A percentile compares a stretch with the other conserved stretches of the same genome.
Conservation (phyloP, 2,329 filamentous ascomycete species). For the Bretziella fagacearum region DNA sequence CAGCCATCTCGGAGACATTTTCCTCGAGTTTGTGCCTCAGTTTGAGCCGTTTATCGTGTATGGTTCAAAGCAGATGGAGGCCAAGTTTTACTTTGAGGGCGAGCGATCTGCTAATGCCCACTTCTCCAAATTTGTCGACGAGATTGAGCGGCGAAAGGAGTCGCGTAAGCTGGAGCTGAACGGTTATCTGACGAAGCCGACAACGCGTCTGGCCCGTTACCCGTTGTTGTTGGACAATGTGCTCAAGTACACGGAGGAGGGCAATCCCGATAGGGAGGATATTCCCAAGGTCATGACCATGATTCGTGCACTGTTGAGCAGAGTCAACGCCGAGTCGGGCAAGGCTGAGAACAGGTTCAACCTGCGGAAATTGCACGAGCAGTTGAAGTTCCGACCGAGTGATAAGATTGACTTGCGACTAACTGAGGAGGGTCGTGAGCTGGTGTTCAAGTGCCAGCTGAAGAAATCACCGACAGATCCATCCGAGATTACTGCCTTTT, state of each 20-base stretch:
- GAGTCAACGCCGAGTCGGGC: slow-evolving; percentile 87
- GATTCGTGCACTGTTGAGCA: slow-evolving; percentile 72
- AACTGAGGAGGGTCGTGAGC: slow-evolving; percentile 79
- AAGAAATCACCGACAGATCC: slow-evolving; percentile 85
- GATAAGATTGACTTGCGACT: slow-evolving; percentile 88
- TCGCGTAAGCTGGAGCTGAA: slow-evolving; percentile 94
- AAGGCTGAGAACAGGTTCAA: slow-evolving; percentile 98
- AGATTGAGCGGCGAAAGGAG: slow-evolving; percentile 89
- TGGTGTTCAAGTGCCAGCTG: slow-evolving; percentile 85
- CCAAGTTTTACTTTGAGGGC: slow-evolving; percentile 95
- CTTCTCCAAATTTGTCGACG: slow-evolving; percentile 85
- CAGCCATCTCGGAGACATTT: slow-evolving; percentile 79
- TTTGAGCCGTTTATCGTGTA: slow-evolving; percentile 96
- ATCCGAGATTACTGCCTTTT: slow-evolving; percentile 79
- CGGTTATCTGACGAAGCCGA: slow-evolving; percentile 94
- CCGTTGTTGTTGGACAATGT: slow-evolving; percentile 83
- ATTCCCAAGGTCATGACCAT: slow-evolving; percentile 75
- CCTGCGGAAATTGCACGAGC: slow-evolving; percentile 74
- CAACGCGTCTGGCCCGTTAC: slow-evolving; percentile 84
- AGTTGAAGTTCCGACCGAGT: slow-evolving; percentile 76
- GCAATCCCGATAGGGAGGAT: slow-evolving; percentile 66
- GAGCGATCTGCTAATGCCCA: slow-evolving; percentile 73
- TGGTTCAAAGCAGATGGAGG: slow-evolving; percentile 86
- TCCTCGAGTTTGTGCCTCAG: slow-evolving; percentile 75
- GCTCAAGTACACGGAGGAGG: slow-evolving; percentile 77